Base-by-base conservation (phyloP, 164 flowering plant species). In the Kingdonia uniflora region DNA sequence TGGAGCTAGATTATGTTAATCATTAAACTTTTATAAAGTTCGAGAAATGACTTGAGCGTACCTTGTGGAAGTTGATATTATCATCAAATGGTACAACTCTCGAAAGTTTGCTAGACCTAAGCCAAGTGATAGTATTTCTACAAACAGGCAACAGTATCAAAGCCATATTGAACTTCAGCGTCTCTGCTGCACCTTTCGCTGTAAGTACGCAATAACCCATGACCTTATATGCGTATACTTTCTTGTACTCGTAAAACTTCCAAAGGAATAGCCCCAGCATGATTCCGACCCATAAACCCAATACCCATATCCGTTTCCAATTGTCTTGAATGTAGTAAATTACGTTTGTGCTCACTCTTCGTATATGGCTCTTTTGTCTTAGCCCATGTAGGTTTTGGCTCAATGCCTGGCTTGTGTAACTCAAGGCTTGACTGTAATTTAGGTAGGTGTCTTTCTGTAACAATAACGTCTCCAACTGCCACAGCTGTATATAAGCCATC, bases 31-130 rank as follows among this genome's bases (percentile, higher is more conserved):
- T 4, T 29, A 29, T 8, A 4, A 29, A 29, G 35, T 29, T 29
- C 35, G n/a, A n/a, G n/a, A 29, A 29, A 29, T 29, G 35, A 29
- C 6, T 3, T 29, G 13, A 2, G n/a, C 20, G 21, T 69, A 88
- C 99, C 99, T 87, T 89, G 73, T 94, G 99, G 63, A 94, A 89
- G 66, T 89, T 94, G 71, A 94, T 89, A 68, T 82, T 94, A 68
- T 94, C 99, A 43, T 94, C 97, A 54, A 94, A 89, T 47, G 97
- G 95, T 13, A 94, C 69, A 29, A 79, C 45, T 39, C 26, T 46
- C 2, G 77, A 75, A 45, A 89, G 52, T 68, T 50, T 71, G 40
- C 96, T 87, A 63, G 86, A 77, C 73, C 99, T 74, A 29, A 94
- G 84, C 88, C 88, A 85, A 35, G 99, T 94, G 66, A 94, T 85